Evolutionary conservation across 2,329 filamentous ascomycete species (phyloP).

Genomic region (Parastagonospora avenae): DNA sequence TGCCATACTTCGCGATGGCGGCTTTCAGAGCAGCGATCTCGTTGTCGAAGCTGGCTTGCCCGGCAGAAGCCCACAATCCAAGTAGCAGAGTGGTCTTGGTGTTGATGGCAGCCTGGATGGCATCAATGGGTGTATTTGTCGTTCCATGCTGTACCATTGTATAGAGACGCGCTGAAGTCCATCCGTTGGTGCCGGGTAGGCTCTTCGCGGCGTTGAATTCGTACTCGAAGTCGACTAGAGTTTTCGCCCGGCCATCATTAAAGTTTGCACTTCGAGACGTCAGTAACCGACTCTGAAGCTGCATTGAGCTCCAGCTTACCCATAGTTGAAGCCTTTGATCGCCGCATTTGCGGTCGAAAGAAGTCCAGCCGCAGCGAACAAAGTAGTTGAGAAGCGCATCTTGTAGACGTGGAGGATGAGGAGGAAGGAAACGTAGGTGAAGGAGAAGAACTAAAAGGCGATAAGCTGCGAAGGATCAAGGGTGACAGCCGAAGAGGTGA

Average conservation of each 20-base stretch:
- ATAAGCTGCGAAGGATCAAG: conserved; percentile 1
- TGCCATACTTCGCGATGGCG: conserved; percentile 72
- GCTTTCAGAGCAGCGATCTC: conserved; percentile 74
- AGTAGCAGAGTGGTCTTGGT: conserved; percentile 80
- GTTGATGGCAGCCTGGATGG: conserved; percentile 79
- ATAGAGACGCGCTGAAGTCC: conserved; percentile 72
- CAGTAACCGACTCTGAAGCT: too few relatives aligned
- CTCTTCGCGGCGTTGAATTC: conserved; percentile 70
- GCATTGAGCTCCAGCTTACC: conserved; percentile 27
- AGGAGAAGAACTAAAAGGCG: conserved; percentile 14
- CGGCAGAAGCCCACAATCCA: conserved; percentile 81
- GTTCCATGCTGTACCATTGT: conserved; percentile 75
- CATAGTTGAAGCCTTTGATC: conserved; percentile 73
- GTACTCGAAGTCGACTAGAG: conserved; percentile 68
- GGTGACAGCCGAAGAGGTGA: not conserved
- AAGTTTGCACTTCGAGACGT: conserved; percentile 52
- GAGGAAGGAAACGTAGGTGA: conserved; percentile 3
- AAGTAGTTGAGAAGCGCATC: conserved; percentile 44
- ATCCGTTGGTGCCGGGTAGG: conserved; percentile 65
- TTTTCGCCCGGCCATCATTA: conserved; percentile 64
- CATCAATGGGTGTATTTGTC: conserved; percentile 67
- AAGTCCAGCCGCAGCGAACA: conserved; percentile 45
- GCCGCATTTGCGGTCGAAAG: conserved; percentile 48
- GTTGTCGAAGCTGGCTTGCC: conserved; percentile 66
- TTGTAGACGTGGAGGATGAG: conserved; percentile 1